Evolutionary conservation across 768 basidiomycete genomes (phyloP).

Genomic region (Tricholoma flavovirens): DNA sequence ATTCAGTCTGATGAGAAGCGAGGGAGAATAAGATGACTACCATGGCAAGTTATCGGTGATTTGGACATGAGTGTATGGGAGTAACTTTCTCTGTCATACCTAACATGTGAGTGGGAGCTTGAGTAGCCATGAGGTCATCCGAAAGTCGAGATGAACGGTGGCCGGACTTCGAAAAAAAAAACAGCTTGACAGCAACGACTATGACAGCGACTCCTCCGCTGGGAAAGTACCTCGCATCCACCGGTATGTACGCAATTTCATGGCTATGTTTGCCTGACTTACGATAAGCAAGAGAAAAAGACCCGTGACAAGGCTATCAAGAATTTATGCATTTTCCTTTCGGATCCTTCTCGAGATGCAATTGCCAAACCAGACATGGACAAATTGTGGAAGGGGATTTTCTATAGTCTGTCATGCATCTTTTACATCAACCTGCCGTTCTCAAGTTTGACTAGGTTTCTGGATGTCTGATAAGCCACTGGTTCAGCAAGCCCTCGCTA

Average conservation of each 20-base stretch:
- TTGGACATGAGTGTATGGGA: slow-evolving; percentile 32
- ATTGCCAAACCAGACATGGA: slow-evolving; percentile 74
- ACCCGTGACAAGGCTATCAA: slow-evolving; percentile 88
- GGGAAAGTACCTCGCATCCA: slow-evolving; percentile 89
- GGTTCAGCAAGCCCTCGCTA: slow-evolving; percentile 88
- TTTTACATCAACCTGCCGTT: neutral
- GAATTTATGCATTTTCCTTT: slow-evolving; percentile 73
- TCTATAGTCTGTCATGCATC: slow-evolving; percentile 66
- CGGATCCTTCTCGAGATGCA: slow-evolving; percentile 51
- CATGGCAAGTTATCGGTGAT: slow-evolving; percentile 91
- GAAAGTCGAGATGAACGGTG: neutral
- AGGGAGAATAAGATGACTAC: slow-evolving; percentile 28
- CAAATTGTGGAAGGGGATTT: slow-evolving; percentile 96
- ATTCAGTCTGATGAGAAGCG: neutral
- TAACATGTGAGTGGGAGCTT: too few species aligned
- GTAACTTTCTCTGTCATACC: too few species aligned
- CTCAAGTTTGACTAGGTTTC: slow-evolving; percentile 57
- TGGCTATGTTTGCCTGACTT: slow-evolving; percentile 14
- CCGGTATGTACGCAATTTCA: slow-evolving; percentile 45
- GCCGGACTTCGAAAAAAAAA: slow-evolving; percentile 26
- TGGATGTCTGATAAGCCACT: slow-evolving; percentile 99
- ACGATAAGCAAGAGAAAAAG: slow-evolving; percentile 65
- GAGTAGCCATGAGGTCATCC: slow-evolving; percentile 4
- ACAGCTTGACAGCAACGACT: slow-evolving; percentile 8
- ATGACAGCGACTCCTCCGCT: slow-evolving; percentile 45